Conservation (phyloP, 2,329 filamentous ascomycete genomes). For the Diaporthe caulivora region DNA sequence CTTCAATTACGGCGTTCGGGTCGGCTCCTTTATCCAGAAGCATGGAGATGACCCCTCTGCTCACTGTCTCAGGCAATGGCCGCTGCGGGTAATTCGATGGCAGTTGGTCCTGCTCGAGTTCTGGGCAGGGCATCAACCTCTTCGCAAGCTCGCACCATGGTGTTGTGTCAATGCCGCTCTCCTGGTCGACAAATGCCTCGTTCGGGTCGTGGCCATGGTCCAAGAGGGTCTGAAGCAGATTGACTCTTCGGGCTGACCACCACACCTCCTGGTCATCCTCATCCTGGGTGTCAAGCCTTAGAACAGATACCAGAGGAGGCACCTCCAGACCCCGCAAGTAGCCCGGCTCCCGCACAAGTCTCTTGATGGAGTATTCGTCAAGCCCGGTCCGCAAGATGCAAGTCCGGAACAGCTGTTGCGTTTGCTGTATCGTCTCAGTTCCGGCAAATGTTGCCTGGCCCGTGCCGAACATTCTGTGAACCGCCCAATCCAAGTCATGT, state of each 20-base stretch:
- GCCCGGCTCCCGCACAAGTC: background rate
- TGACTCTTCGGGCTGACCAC: constrained; percentile 9
- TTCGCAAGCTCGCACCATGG: constrained; percentile 4
- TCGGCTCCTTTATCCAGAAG: background rate
- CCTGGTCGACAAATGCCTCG: background rate
- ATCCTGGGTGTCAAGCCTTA: background rate
- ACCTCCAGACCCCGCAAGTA: background rate
- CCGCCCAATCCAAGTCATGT: constrained; percentile 7
- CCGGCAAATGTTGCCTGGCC: constrained; percentile 10
- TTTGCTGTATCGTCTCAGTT: constrained; percentile 1
- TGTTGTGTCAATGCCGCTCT: background rate
- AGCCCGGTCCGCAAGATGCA: constrained; percentile 8
- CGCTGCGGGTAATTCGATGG: background rate
- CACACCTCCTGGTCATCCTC: background rate
- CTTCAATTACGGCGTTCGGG: background rate
- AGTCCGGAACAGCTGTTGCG: background rate
- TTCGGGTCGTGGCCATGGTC: background rate
- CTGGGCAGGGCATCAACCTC: constrained; percentile 3
- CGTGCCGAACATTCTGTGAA: background rate
- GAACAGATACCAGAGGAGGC: constrained; percentile 1
- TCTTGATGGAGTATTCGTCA: background rate
- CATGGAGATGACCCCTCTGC: background rate
- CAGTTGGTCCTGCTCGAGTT: background rate
- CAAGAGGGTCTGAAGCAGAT: constrained; percentile 10
- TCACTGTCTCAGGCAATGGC: background rate